phyloP scores from a whole-genome alignment of 2,329 filamentous ascomycete species.

The Fusarium denticulatum region DNA sequence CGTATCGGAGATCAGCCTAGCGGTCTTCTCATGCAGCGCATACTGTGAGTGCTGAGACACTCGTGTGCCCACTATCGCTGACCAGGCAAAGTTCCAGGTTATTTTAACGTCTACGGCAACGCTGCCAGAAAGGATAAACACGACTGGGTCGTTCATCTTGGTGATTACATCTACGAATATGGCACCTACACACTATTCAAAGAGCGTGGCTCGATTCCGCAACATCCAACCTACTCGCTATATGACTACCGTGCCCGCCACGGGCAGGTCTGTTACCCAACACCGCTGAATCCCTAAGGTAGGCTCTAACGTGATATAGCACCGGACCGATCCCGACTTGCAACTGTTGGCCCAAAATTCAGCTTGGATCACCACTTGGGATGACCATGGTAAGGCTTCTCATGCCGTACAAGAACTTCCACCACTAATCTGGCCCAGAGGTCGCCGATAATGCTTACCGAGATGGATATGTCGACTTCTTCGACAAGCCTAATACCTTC shows the following conservation, averaged over 20 bases:
- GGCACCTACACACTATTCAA: neutral
- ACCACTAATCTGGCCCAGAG: neutral
- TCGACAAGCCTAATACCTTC: neutral
- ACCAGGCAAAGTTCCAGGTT: neutral
- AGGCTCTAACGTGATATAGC: neutral
- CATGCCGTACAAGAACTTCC: rapidly evolving
- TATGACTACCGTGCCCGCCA: conserved; percentile 1
- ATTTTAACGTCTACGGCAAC: neutral
- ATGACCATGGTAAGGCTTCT: neutral
- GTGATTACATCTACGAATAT: conserved; percentile 1
- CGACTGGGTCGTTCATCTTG: neutral
- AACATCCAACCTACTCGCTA: neutral
- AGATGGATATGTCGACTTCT: neutral
- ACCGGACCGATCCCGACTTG: neutral
- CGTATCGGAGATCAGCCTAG: neutral
- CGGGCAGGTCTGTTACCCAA: neutral
- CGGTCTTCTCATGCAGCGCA: neutral
- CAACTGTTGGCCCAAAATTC: neutral
- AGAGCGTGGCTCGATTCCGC: neutral
- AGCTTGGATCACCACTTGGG: conserved; percentile 3
- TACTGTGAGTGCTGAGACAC: neutral
- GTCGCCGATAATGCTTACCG: neutral
- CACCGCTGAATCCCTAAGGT: no score
- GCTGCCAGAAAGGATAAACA: neutral
- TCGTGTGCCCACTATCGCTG: rapidly evolving